These are phyloP conservation scores for Fusarium transvaalense DNA, from an alignment of 2,329 filamentous ascomycete species.

Conservation along the genomic window DNA sequence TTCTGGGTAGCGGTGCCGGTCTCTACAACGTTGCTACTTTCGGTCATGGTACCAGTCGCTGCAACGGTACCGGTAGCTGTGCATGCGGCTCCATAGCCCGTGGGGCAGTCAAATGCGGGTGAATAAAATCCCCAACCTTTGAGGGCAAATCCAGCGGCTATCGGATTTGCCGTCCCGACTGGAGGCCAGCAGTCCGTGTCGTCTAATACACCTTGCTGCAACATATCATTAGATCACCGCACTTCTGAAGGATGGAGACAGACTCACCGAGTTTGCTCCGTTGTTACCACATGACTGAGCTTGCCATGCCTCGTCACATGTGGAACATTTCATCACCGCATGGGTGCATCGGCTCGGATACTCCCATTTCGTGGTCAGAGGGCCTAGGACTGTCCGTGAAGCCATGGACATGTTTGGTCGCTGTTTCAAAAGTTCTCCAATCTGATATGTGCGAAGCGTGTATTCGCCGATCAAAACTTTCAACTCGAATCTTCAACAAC, in stretches of 20 bases:
- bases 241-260: no score
- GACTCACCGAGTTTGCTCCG: neutral
- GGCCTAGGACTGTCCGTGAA: constrained; percentile 2
- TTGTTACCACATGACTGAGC: constrained; percentile 9
- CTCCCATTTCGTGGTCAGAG: constrained; percentile 3
- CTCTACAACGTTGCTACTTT: no score
- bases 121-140: neutral
- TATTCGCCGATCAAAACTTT: no score
- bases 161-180: neutral
- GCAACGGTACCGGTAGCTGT: neutral
- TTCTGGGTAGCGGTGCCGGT: no score
- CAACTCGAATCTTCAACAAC: no score
- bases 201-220: neutral
- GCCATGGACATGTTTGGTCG: no score
- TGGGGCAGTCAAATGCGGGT: neutral
- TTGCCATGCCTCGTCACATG: neutral
- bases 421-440: no score
- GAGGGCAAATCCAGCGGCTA: neutral
- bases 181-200: neutral
- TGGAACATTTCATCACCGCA: neutral
- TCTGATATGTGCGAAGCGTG: no score
- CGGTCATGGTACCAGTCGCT: no score
- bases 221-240: neutral
- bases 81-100: neutral
- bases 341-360: neutral